Base-by-base conservation (phyloP, 306 rosid species). In the Ammopiptanthus mongolicus region DNA sequence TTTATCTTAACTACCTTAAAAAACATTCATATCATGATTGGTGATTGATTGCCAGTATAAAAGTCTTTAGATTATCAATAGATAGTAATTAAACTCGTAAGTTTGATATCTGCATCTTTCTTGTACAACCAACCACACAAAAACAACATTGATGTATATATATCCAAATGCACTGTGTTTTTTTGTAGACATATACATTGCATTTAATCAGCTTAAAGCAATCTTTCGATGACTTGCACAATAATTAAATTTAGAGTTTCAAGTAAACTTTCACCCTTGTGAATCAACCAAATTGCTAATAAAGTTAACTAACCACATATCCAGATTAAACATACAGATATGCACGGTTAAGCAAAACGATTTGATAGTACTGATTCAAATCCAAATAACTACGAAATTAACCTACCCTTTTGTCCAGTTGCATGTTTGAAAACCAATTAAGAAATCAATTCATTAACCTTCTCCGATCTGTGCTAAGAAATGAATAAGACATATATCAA, bases 361-460 rank as follows among this genome's bases (percentile, higher is more conserved):
- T 42, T 22, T 41, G 46, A 58, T 39, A 61, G 50, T 13, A 60
- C 48, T 21, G 34, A 60, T 47, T 34, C 34, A 69, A 11, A 60
- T 63, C 69, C 71, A 50, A 50, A 25, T 50, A 63, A 50, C 17
- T 50, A 48, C 63, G 53, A 64, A 50, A 75, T 36, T 5, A 74
- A 47, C 60, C 36, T 31, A 60, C 50, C 69, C 23, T 56, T 34
- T 73, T 80, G 70, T 80, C 56, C 4, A 10, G 1, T 80, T 65
- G 70, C 59, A 46, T 73, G 41, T 37, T 46, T 73, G 33, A 18
- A 57, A 64, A 46, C 46, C 58, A 62, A 68, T 31, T 58, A 33
- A 68, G 29, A 62, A 78, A 33, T 23, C 15, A 47, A 31, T 18
- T 68, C 47, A 78, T 39, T 17, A 69, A 47, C 23, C 12, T 48